Conservation (phyloP, 208 protist species). For the Jaenimonas drosophilae region DNA sequence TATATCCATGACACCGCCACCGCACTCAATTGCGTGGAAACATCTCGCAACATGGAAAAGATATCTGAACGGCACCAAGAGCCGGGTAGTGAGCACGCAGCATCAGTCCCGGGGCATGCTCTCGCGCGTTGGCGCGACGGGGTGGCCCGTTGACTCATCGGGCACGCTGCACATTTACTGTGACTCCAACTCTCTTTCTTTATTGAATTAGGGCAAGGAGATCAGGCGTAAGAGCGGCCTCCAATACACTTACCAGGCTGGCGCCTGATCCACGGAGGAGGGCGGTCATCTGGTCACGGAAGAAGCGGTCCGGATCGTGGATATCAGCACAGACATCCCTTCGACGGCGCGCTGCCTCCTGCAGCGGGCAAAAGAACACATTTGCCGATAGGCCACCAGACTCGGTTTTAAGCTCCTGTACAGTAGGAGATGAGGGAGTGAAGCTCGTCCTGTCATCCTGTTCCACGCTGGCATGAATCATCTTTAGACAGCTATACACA, state of each 20-base stretch:
- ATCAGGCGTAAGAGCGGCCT: conserved; percentile 22
- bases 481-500: conserved; percentile 56
- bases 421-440: conserved; percentile 20
- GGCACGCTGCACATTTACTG: no score
- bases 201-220: conserved; percentile 45
- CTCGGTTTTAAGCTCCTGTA: conserved; percentile 22
- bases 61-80: no score
- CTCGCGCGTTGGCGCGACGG: no score
- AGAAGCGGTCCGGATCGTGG: conserved; percentile 50
- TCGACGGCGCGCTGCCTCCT: conserved; percentile 43
- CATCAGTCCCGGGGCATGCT: no score
- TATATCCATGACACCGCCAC: no score
- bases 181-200: conserved; percentile 3
- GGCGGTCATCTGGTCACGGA: conserved; percentile 37
- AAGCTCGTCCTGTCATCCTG: conserved; percentile 75
- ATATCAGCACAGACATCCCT: conserved; percentile 62
- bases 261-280: conserved; percentile 32
- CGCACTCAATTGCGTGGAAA: no score
- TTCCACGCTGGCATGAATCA: conserved; percentile 66
- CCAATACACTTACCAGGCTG: conserved; percentile 23
- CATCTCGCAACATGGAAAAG: no score
- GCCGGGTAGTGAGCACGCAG: no score
- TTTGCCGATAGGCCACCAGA: conserved; percentile 32
- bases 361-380: conserved; percentile 69
- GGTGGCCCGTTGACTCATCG: no score